Base-by-base conservation (phyloP, 805 yeast species). In the Kazachstania viticola region DNA sequence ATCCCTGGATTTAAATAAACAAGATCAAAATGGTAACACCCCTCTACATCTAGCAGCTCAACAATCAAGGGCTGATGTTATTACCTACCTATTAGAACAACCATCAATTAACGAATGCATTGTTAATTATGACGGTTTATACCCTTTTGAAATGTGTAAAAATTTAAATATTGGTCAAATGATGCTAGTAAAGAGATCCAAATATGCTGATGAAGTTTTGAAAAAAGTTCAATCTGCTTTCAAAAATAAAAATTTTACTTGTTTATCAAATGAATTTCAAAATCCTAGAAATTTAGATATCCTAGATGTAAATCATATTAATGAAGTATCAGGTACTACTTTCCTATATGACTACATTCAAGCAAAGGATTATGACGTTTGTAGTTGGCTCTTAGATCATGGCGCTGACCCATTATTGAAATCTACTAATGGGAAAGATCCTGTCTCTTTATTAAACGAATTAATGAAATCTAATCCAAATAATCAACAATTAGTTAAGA, bases 371-470 rank as follows among this genome's bases (percentile, higher is more conserved):
- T 53, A 71, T 15, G 72, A 73, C 31, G 78, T 87, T 82, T 88
- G 88, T 35, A 75, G 76, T 40, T 91, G 95, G 75, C 79, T 91
- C 32, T 64, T 91, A 30, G 67, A 69, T 26, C 93, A 88, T 53
- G 95, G 95, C 17, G 97, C 96, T 28, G 95, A 91, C 50, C 97
- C 98, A 0, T 81, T 84, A 54, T 73, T 77, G 38, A 71, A 95
- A 46, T 94, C 85, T 49, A 67, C 71, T 31, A 66, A 69, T 22
- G 96, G 96, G 1, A 73, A 71, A 49, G 63, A 84, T 22, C 95
- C 97, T 0, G 62, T 79, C 18, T 97, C 88, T 35, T 61, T 79
- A 30, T 66, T 77, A 5, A 51, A 71, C 5, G 72, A 24, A 11
- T 18, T 27, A 3, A 28, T 28, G 8, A 30, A 19, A 15, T 11